phyloP scores from a whole-genome alignment of 1,284 basidiomycete species.

The Irpex sp. region DNA sequence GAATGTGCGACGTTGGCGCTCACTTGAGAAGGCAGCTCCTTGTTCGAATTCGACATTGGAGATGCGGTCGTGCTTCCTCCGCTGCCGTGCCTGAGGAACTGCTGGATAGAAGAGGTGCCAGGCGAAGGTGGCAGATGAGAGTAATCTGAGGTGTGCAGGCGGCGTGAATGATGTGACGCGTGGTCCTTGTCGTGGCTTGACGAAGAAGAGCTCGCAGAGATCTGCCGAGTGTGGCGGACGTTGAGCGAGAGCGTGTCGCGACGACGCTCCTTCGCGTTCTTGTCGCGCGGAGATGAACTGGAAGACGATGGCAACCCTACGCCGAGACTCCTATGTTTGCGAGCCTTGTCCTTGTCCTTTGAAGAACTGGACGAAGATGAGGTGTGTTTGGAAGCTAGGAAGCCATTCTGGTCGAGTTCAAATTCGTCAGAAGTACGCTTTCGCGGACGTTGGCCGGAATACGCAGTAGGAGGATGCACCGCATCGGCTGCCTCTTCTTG shows the following conservation, averaged over 20 bases:
- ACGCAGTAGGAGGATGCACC: constrained; percentile 57
- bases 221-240: constrained; percentile 57
- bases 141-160: constrained; percentile 71
- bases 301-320: constrained; percentile 40
- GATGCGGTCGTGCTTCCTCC: constrained; percentile 38
- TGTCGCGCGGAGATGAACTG: constrained; percentile 35
- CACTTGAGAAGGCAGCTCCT: constrained; percentile 43
- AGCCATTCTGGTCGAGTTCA: constrained; percentile 67
- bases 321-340: constrained; percentile 73
- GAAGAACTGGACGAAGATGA: constrained; percentile 29
- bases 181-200: constrained; percentile 49
- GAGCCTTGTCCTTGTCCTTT: constrained; percentile 30
- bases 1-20: constrained; percentile 76
- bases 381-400: constrained; percentile 50
- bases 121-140: constrained; percentile 88
- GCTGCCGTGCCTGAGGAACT: constrained; percentile 65
- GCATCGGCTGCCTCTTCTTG: constrained; percentile 8
- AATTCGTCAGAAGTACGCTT: constrained; percentile 83
- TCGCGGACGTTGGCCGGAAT: constrained; percentile 48
- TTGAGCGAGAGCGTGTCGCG: constrained; percentile 58
- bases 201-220: constrained; percentile 64
- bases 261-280: constrained; percentile 54
- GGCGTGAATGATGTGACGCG: constrained; percentile 39
- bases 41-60: constrained; percentile 40
- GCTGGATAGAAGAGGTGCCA: constrained; percentile 80